phyloP scores from a whole-genome alignment of 768 basidiomycete genomes.

The Auricularia sp. region DNA sequence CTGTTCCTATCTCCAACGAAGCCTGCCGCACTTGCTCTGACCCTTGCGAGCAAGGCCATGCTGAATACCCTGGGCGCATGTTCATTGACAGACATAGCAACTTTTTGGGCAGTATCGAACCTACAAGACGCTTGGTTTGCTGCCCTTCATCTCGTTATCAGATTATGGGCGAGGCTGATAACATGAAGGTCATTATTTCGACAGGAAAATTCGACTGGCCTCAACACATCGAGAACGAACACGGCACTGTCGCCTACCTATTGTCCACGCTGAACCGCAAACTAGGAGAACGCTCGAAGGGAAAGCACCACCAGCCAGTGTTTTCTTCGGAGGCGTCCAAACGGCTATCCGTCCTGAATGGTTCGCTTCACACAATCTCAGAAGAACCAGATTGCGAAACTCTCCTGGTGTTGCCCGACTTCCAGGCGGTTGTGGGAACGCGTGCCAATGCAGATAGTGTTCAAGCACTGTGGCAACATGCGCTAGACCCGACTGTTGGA shows the following conservation, averaged over 20 bases:
- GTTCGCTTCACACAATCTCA: conserved; percentile 68
- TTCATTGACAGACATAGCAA: conserved; percentile 69
- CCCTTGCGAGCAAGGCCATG: conserved; percentile 36
- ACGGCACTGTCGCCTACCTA: conserved; percentile 57
- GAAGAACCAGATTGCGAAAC: conserved; percentile 57
- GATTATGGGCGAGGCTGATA: not conserved
- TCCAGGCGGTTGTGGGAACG: conserved; percentile 51
- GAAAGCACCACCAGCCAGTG: conserved; percentile 34
- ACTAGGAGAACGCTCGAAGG: conserved; percentile 12
- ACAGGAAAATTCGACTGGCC: conserved; percentile 89
- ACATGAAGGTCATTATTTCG: conserved; percentile 66
- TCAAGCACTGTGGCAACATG: conserved; percentile 51
- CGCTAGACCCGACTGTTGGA: conserved; percentile 50
- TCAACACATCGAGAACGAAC: conserved; percentile 62
- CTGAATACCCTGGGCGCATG: conserved; percentile 64
- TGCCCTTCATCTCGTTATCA: not conserved
- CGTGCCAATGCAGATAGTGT: conserved; percentile 33
- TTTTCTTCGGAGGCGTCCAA: conserved; percentile 47
- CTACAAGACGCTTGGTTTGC: conserved; percentile 73
- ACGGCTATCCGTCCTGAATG: conserved; percentile 68
- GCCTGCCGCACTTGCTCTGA: conserved; percentile 20
- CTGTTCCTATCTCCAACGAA: conserved; percentile 19
- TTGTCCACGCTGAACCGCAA: conserved; percentile 26
- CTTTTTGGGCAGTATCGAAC: conserved; percentile 79
- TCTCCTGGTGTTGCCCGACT: conserved; percentile 88